phyloP scores from a whole-genome alignment of 2,329 filamentous ascomycete genomes.

The Zymoseptoria crescenta region DNA sequence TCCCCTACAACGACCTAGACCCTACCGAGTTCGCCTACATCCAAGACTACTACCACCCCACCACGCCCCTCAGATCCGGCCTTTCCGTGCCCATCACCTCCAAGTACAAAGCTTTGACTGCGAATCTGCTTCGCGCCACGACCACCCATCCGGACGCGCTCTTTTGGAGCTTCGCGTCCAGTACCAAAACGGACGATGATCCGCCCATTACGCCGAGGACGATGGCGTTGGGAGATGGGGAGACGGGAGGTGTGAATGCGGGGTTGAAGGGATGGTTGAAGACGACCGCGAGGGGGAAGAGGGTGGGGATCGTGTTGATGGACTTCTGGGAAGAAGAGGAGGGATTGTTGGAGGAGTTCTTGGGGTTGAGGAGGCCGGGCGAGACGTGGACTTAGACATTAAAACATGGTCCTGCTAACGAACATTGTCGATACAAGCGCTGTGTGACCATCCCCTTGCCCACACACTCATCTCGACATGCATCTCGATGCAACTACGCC shows the following conservation, averaged over 20 bases:
- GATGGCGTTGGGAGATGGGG: constrained; percentile 40
- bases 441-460: too few relatives aligned
- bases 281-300: constrained; percentile 31
- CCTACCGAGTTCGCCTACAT: constrained; percentile 38
- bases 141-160: constrained; percentile 29
- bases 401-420: too few relatives aligned
- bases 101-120: constrained; percentile 39
- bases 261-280: constrained; percentile 33
- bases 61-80: constrained; percentile 24
- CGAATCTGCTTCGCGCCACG: constrained; percentile 35
- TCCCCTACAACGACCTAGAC: constrained; percentile 36
- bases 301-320: constrained; percentile 47
- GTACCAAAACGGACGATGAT: constrained; percentile 34
- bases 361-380: constrained; percentile 24
- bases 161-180: constrained; percentile 44
- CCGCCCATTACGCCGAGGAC: constrained; percentile 38
- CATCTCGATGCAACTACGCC: too few relatives aligned
- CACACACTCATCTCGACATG: too few relatives aligned
- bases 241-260: constrained; percentile 40
- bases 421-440: too few relatives aligned
- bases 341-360: constrained; percentile 35
- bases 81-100: constrained; percentile 35
- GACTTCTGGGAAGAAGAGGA: constrained; percentile 43
- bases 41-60: constrained; percentile 43
- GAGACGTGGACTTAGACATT: constrained; percentile 4